Evolutionary conservation across 108 stramenopile genomes (phyloP).

Genomic region (Aurantiochytrium sp.): DNA sequence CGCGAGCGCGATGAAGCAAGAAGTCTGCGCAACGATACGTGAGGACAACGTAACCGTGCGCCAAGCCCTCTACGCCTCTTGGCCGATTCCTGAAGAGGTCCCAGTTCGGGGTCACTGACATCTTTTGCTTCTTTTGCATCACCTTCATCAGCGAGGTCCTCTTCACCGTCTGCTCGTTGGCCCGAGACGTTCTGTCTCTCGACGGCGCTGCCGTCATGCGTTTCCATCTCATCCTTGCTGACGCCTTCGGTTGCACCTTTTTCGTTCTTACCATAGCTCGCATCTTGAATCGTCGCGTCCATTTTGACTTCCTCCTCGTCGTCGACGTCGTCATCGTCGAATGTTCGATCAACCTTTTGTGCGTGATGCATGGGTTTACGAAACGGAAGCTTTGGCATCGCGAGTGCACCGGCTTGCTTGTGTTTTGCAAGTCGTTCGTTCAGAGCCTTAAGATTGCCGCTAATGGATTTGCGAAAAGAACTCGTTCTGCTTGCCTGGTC

Average conservation of each 20-base stretch:
- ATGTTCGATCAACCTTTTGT: not conserved
- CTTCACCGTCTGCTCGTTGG: too few relatives aligned
- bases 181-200: too few relatives aligned
- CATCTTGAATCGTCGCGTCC: slow-evolving; percentile 39
- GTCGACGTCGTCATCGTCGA: not conserved
- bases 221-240: too few relatives aligned
- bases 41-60: too few relatives aligned
- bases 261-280: too few relatives aligned
- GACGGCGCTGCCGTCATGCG: too few relatives aligned
- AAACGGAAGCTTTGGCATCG: not conserved
- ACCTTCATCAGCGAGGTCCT: not conserved
- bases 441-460: not conserved
- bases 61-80: not conserved
- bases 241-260: slow-evolving; percentile 26
- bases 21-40: too few relatives aligned
- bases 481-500: not conserved
- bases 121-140: not conserved
- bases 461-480: not conserved
- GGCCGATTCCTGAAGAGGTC: not conserved
- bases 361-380: not conserved
- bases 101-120: not conserved
- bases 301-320: slow-evolving; percentile 53
- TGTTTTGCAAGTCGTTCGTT: not conserved
- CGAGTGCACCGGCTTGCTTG: not conserved
- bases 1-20: too few relatives aligned